Percentiles rank a stretch among this genome's conserved stretches.
Evolutionary conservation across 345 rosid species (phyloP).

Genomic region (Camelina laxa): DNA sequence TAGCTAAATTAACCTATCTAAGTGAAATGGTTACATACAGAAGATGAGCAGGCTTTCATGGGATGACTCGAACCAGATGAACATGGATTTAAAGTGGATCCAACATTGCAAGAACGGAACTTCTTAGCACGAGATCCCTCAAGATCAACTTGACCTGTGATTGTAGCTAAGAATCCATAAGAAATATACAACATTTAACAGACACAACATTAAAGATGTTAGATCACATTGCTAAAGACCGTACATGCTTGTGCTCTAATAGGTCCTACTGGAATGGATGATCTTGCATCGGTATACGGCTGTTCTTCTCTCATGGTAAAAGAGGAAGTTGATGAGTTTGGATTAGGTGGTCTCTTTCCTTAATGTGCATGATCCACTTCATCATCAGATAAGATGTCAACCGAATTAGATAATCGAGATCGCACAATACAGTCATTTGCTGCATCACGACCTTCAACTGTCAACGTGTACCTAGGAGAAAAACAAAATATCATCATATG

Average conservation of each 20-base stretch:
- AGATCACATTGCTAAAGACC: conserved; percentile 11
- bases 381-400: conserved; percentile 40
- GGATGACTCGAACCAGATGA: conserved; percentile 46
- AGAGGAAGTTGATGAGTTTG: conserved; percentile 34
- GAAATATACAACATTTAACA: conserved; percentile 24
- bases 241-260: conserved; percentile 26
- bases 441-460: conserved; percentile 70
- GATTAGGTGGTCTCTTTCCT: conserved; percentile 30
- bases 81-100: conserved; percentile 34
- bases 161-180: conserved; percentile 31
- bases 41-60: conserved; percentile 67
- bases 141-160: conserved; percentile 58
- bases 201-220: not conserved
- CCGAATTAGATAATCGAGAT: conserved; percentile 60
- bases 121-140: conserved; percentile 41
- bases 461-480: conserved; percentile 72
- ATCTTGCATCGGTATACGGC: conserved; percentile 22
- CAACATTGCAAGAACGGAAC: conserved; percentile 46
- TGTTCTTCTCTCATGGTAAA: conserved; percentile 27
- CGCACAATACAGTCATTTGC: conserved; percentile 74
- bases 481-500: not conserved
- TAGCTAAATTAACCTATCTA: conserved; percentile 6
- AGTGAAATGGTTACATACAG: conserved; percentile 56
- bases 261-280: conserved; percentile 34
- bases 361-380: conserved; percentile 46